phyloP scores from a whole-genome alignment of 2,329 filamentous ascomycete genomes.

The Penicillium vulpinum region DNA sequence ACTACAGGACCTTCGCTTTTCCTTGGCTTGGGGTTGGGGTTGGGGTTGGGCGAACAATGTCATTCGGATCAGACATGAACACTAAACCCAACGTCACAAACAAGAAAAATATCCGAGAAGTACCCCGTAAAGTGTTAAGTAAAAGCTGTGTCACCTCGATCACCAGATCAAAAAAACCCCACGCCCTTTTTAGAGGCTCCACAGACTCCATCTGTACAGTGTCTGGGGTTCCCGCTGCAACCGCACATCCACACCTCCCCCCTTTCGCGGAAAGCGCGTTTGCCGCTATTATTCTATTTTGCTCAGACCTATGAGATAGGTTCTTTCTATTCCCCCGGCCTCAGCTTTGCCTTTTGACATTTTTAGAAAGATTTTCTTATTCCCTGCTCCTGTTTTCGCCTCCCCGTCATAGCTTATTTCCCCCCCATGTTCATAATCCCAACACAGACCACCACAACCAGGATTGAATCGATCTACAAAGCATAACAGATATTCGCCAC shows the following conservation, averaged over 20 bases:
- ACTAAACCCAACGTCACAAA: not conserved
- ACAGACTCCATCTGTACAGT: conserved; percentile 17
- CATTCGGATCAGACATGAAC: not conserved
- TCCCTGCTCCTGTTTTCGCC: not conserved
- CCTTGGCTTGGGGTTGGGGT: not conserved
- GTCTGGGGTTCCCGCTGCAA: conserved; percentile 37
- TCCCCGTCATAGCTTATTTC: conserved; percentile 1
- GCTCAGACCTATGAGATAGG: not conserved
- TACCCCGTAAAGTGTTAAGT: not conserved
- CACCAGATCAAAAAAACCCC: conserved; percentile 12
- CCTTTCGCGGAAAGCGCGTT: conserved; percentile 41
- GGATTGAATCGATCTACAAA: conserved; percentile 9
- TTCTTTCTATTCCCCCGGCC: not conserved
- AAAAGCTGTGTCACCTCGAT: conserved; percentile 4
- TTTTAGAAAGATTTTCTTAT: not conserved
- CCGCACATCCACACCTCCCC: conserved; percentile 27
- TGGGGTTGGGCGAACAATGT: not conserved
- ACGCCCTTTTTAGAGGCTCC: conserved; percentile 10
- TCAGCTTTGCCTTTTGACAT: not conserved
- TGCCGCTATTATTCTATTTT: conserved; percentile 31
- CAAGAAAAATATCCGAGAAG: not conserved
- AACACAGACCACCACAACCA: not conserved
- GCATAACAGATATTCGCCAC: conserved; percentile 1
- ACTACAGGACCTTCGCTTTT: not conserved
- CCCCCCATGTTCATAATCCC: not conserved